phyloP scores from a whole-genome alignment of 2,329 filamentous ascomycete species.

The Erysiphe pulchra region DNA sequence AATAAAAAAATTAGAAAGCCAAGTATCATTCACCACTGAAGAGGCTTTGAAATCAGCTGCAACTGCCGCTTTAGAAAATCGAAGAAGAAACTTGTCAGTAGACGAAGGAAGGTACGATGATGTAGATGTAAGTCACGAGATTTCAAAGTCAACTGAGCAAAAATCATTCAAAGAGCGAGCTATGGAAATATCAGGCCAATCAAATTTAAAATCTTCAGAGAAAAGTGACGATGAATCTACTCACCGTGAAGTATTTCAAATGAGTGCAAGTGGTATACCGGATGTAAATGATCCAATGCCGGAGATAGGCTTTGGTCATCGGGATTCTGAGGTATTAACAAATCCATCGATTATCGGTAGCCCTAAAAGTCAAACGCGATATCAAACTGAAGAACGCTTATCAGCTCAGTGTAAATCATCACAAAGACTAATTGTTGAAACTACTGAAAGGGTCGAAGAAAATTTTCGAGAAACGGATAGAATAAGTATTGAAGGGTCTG shows the following conservation, averaged over 20 bases:
- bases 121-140: constrained; percentile 5
- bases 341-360: constrained; percentile 69
- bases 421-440: constrained; percentile 23
- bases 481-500: constrained; percentile 1
- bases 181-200: constrained; percentile 24
- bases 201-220: not conserved
- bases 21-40: not conserved
- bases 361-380: constrained; percentile 24
- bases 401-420: constrained; percentile 25
- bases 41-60: not conserved
- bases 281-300: constrained; percentile 45
- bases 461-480: constrained; percentile 13
- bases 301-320: constrained; percentile 34
- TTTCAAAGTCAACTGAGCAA: constrained; percentile 27
- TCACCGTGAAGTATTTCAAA: constrained; percentile 20
- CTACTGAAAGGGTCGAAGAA: constrained; percentile 4
- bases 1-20: not conserved
- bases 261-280: constrained; percentile 47
- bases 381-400: constrained; percentile 3
- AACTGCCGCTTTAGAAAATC: not conserved
- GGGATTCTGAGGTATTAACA: constrained; percentile 44
- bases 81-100: not conserved
- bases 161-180: constrained; percentile 42
- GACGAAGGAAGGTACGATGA: not conserved
- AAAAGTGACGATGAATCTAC: constrained; percentile 24